Conservation (phyloP, 2,329 filamentous ascomycete species). For the Aspergillus intermedius region DNA sequence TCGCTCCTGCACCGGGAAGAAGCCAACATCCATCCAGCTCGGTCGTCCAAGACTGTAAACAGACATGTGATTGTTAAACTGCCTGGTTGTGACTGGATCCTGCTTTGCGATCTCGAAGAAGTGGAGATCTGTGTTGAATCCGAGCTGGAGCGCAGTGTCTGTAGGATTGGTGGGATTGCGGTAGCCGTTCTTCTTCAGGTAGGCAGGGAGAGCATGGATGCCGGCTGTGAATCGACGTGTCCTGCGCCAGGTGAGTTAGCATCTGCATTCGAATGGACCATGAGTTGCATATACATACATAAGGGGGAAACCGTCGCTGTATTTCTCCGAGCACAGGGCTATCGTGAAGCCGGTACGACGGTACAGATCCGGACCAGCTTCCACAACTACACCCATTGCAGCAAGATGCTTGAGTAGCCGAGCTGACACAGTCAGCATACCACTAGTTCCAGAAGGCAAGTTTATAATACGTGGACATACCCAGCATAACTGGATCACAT, state of each 20-base stretch:
- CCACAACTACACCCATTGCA: slow-evolving; percentile 30
- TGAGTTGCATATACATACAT: slow-evolving; percentile 13
- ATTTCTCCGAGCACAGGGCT: slow-evolving; percentile 18
- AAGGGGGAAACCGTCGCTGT: slow-evolving; percentile 19
- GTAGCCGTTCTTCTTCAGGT: slow-evolving; percentile 18
- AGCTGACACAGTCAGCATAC: slow-evolving; percentile 4
- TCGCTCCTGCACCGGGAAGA: slow-evolving; percentile 16
- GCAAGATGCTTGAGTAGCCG: slow-evolving; percentile 30
- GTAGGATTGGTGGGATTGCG: slow-evolving; percentile 15
- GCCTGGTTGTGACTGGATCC: slow-evolving; percentile 10
- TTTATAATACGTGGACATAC: slow-evolving; percentile 5
- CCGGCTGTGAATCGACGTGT: slow-evolving; percentile 12
- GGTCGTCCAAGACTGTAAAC: slow-evolving; percentile 11
- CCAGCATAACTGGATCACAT: slow-evolving; percentile 13
- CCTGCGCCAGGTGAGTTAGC: slow-evolving; percentile 3
- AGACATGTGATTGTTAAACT: slow-evolving; percentile 19
- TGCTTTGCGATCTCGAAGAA: slow-evolving; percentile 19
- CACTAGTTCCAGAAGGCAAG: not conserved
- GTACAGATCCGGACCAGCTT: slow-evolving; percentile 28
- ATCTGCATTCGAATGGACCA: not conserved
- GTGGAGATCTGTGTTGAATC: slow-evolving; percentile 15
- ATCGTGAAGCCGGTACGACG: slow-evolving; percentile 27
- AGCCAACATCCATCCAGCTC: slow-evolving; percentile 21
- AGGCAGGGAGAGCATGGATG: slow-evolving; percentile 14
- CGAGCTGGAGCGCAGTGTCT: slow-evolving; percentile 19